Evolutionary conservation across 1,284 basidiomycete genomes (phyloP).

Genomic region (Veloboletus limbatus): DNA sequence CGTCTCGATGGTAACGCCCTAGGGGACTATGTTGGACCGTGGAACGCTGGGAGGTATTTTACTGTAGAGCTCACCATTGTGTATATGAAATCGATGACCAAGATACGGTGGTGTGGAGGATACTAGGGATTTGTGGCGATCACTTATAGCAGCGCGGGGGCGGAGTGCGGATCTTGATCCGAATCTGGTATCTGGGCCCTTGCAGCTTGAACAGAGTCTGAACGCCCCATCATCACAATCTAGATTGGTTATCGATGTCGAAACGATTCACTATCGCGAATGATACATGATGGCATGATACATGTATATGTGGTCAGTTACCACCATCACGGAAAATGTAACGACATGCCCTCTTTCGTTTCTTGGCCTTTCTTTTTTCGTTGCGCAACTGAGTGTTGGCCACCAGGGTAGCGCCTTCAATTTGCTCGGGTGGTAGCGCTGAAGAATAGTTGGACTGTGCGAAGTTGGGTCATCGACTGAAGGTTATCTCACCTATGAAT

Average conservation of each 20-base stretch:
- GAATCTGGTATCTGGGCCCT: conserved; percentile 32
- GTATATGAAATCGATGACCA: conserved; percentile 35
- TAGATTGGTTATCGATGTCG: conserved; percentile 35
- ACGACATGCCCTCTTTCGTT: conserved; percentile 3
- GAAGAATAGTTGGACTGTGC: not conserved
- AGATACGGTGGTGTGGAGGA: conserved; percentile 36
- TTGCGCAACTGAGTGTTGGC: too few species aligned
- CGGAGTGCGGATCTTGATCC: conserved; percentile 75
- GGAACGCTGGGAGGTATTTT: not conserved
- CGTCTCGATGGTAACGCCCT: conserved; percentile 39
- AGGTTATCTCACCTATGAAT: conserved; percentile 24
- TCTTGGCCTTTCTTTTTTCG: too few species aligned
- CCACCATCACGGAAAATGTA: conserved; percentile 1
- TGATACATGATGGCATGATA: conserved; percentile 15
- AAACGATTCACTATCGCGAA: conserved; percentile 20
- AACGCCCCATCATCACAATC: conserved; percentile 15
- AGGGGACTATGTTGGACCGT: conserved; percentile 2
- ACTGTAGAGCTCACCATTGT: conserved; percentile 29
- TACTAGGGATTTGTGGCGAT: conserved; percentile 36
- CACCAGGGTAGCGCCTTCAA: too few species aligned
- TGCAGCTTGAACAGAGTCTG: too few species aligned
- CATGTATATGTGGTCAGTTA: conserved; percentile 8
- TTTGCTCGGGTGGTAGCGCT: too few species aligned
- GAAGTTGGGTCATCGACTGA: conserved; percentile 20
- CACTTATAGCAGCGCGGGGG: conserved; percentile 51